A percentile compares a stretch with the other conserved stretches of the same genome.
phyloP scores from a whole-genome alignment of 2,329 filamentous ascomycete genomes.

The Immersiporthe knoxdaviesiana region DNA sequence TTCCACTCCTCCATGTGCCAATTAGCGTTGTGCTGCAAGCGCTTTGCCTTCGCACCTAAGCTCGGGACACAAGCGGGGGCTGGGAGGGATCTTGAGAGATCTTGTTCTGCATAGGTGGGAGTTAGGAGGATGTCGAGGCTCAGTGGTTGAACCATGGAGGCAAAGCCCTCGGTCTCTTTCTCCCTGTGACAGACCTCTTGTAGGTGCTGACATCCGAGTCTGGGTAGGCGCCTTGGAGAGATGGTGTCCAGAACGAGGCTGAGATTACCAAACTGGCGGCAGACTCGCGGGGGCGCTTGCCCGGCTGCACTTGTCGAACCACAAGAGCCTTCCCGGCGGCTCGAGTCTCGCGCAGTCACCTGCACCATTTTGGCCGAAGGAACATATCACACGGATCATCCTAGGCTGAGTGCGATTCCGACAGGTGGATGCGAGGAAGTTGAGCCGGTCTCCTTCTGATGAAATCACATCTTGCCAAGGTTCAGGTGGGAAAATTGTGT shows the following conservation, averaged over 20 bases:
- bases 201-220: not conserved
- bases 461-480: not conserved
- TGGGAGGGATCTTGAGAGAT: constrained; percentile 17
- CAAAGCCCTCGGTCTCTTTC: not conserved
- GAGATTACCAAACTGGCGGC: not conserved
- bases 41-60: constrained; percentile 14
- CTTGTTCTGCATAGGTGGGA: constrained; percentile 19
- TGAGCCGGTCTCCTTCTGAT: not conserved
- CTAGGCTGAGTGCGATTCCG: not conserved
- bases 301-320: not conserved
- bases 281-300: not conserved
- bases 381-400: not conserved
- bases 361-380: not conserved
- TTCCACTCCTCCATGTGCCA: constrained; percentile 23
- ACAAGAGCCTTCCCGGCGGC: not conserved
- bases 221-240: not conserved
- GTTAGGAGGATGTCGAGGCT: not conserved
- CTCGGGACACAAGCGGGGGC: constrained; percentile 3
- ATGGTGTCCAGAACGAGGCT: not conserved
- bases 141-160: not conserved
- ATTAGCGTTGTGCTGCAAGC: constrained; percentile 29
- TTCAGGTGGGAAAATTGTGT: not conserved
- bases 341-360: not conserved
- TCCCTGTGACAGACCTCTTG: not conserved
- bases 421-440: not conserved